Base-by-base conservation (phyloP, 345 rosid genomes). In the Stellera chamaejasme region DNA sequence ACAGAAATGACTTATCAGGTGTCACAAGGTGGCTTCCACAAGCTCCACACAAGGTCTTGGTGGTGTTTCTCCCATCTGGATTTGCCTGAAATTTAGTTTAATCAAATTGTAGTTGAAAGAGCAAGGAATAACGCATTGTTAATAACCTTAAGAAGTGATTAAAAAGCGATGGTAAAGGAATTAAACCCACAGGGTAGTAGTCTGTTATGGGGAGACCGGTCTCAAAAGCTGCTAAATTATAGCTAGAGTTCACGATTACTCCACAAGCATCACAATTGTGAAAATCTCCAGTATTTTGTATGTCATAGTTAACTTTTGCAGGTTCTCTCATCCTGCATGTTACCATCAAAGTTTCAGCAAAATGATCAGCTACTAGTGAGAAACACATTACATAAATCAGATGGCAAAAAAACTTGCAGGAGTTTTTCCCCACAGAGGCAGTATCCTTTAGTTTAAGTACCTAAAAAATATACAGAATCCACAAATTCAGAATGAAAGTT, bases 191-290 rank as follows among this genome's bases (percentile, higher is more conserved):
- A 52, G 41, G 45, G 51, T 28, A 45, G 46, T 43, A 52, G 6
- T 43, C 42, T 43, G 39, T 5, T 45, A 16, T 51, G 45, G 12
- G 6, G 27, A 7, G 27, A 50, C 8, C 64, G 15, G 19, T 32
- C 39, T 32, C 42, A 42, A 39, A 60, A 51, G 25, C 25, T 14
- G 58, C 56, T 42, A 44, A 45, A 52, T 13, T 15, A 44, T 12
- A 43, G 51, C 50, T 28, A 11, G 43, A 12, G 43, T 13, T 51
- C 27, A n/a, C 10, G 10, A 60, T 26, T 25, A 48, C 49, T 26
- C 64, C 56, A 60, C 64, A 50, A 13, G 27, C 64, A 50, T 10
- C 25, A 50, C 56, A 60, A 10, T 41, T 46, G 25, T 43, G 56
- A 14, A 43, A 43, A 27, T 60, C 48, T 43, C 52, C 50, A 25